These are phyloP conservation scores for Abortiporus biennis DNA, from an alignment of 1,284 basidiomycete genomes.

Conservation along the genomic window DNA sequence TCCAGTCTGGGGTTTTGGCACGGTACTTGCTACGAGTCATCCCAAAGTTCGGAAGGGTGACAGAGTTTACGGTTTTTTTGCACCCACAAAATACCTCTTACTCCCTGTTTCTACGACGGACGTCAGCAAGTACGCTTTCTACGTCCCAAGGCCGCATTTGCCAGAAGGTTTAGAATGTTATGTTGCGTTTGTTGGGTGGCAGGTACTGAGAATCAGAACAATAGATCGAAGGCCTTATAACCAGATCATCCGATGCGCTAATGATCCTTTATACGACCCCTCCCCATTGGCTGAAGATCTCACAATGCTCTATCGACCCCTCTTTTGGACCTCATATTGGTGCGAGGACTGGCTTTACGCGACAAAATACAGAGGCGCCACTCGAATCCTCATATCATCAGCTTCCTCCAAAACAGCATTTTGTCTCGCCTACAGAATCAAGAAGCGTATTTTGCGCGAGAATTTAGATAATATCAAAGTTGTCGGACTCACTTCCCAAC, in stretches of 20 bases:
- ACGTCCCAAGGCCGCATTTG: slow-evolving; percentile 49
- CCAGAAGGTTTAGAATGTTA: slow-evolving; percentile 37
- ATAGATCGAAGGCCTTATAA: slow-evolving; percentile 62
- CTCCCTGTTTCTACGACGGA: slow-evolving; percentile 42
- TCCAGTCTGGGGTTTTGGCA: slow-evolving; percentile 65
- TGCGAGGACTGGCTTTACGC: slow-evolving; percentile 58
- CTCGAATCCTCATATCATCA: slow-evolving; percentile 48
- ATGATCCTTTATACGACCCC: slow-evolving; percentile 45
- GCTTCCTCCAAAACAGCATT: slow-evolving; percentile 66
- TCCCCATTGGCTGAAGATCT: slow-evolving; percentile 44
- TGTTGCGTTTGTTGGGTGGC: neutral
- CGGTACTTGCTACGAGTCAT: slow-evolving; percentile 41
- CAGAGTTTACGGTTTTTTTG: slow-evolving; percentile 58
- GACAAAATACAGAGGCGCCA: slow-evolving; percentile 38
- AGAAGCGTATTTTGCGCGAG: slow-evolving; percentile 26
- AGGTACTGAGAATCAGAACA: too few relatives aligned
- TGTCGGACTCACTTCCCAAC: slow-evolving; percentile 51
- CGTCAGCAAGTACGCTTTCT: slow-evolving; percentile 46
- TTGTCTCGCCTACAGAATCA: slow-evolving; percentile 51
- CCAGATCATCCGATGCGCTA: slow-evolving; percentile 49
- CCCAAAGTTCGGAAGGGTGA: slow-evolving; percentile 42
- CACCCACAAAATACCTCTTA: slow-evolving; percentile 48
- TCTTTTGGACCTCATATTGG: slow-evolving; percentile 69
- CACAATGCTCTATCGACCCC: slow-evolving; percentile 58
- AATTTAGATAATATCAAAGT: slow-evolving; percentile 27